These are phyloP conservation scores for Nidula microcarpa DNA, from an alignment of 768 basidiomycete species.

Conservation along the genomic window DNA sequence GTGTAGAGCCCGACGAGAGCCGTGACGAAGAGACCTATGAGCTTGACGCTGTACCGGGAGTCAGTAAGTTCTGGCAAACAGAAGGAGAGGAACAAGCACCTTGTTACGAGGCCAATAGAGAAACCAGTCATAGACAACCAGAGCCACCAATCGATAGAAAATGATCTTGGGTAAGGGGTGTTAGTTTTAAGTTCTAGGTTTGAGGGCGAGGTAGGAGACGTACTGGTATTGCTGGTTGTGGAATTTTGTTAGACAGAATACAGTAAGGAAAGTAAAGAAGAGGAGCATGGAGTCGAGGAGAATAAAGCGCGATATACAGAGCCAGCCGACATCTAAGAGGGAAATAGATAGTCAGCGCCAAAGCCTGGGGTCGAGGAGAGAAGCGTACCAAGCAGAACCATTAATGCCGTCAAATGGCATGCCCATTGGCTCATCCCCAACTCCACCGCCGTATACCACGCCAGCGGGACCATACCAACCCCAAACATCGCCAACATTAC, in stretches of 20 bases:
- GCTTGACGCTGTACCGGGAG: constrained; percentile 76
- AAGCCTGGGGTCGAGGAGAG: not conserved
- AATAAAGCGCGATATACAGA: constrained; percentile 96
- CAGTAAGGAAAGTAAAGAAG: constrained; percentile 97
- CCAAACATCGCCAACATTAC: constrained; percentile 94
- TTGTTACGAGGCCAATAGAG: constrained; percentile 93
- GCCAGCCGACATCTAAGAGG: constrained; percentile 85
- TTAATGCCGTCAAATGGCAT: constrained; percentile 88
- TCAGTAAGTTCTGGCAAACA: too few relatives aligned
- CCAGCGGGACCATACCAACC: constrained; percentile 91
- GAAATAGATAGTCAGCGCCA: too few relatives aligned
- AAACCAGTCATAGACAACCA: constrained; percentile 91
- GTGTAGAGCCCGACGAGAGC: constrained; percentile 95
- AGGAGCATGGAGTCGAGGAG: constrained; percentile 98
- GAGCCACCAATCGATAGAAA: constrained; percentile 96
- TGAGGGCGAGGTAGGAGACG: constrained; percentile 21
- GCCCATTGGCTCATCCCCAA: constrained; percentile 88
- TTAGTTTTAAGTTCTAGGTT: constrained; percentile 8
- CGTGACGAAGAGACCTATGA: constrained; percentile 94
- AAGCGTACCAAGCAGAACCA: constrained; percentile 83
- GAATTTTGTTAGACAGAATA: constrained; percentile 93
- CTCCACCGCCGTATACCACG: constrained; percentile 96
- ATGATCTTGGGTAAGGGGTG: constrained; percentile 38
- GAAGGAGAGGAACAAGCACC: constrained; percentile 37
- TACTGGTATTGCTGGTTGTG: constrained; percentile 96